Percentiles rank a stretch among this genome's conserved stretches.
Evolutionary conservation across 2,329 filamentous ascomycete genomes (phyloP).

Genomic region (Myotisia sp.): DNA sequence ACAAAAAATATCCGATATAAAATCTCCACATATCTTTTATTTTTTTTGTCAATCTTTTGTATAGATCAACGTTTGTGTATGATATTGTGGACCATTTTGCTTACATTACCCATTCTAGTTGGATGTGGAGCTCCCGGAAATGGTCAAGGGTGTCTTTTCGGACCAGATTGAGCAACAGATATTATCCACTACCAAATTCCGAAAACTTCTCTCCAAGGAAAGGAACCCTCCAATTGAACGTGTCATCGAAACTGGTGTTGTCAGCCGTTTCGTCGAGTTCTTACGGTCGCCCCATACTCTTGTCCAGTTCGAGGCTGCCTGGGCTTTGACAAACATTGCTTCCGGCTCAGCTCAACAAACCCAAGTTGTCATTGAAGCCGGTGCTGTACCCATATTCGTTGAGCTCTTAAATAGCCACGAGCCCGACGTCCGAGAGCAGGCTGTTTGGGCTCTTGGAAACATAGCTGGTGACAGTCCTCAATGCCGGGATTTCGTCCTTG

Average conservation of each 20-base stretch:
- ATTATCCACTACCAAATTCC: constrained; percentile 92
- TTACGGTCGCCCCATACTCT: constrained; percentile 93
- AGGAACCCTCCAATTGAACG: constrained; percentile 98
- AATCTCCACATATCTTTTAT: too few relatives aligned
- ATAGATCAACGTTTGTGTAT: too few relatives aligned
- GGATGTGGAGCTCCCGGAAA: constrained; percentile 93
- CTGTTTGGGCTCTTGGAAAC: constrained; percentile 96
- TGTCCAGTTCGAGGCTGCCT: constrained; percentile 97
- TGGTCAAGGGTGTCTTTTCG: constrained; percentile 96
- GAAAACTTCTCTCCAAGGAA: constrained; percentile 96
- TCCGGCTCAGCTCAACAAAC: constrained; percentile 95
- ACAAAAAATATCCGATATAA: too few relatives aligned
- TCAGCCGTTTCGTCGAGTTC: constrained; percentile 95
- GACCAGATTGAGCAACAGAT: constrained; percentile 98
- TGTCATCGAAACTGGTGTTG: constrained; percentile 97
- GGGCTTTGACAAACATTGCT: constrained; percentile 98
- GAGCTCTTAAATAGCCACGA: constrained; percentile 91
- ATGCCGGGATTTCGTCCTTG: constrained; percentile 92
- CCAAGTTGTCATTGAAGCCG: constrained; percentile 96
- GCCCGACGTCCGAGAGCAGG: constrained; percentile 94
- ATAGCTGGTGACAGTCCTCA: constrained; percentile 96
- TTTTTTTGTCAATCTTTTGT: background rate
- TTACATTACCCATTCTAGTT: constrained; percentile 43
- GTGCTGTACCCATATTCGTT: constrained; percentile 95
- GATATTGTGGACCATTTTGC: constrained; percentile 1